phyloP scores from a whole-genome alignment of 768 basidiomycete species.

The Agaricus blazei region DNA sequence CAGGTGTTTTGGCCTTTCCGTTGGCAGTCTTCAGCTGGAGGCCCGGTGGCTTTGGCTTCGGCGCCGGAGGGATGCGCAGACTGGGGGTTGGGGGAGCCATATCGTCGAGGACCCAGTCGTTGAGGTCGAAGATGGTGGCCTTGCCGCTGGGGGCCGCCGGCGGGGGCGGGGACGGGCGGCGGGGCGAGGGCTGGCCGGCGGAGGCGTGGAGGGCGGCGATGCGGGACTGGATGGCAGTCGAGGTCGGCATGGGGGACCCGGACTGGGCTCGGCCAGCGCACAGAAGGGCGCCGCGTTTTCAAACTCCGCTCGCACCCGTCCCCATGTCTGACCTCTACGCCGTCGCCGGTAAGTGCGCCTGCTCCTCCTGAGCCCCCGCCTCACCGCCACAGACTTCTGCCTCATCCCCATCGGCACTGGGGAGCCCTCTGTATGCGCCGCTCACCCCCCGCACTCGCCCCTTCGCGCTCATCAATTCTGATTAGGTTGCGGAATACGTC shows the following conservation, averaged over 20 bases:
- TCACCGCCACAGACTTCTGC: constrained; percentile 63
- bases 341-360: constrained; percentile 52
- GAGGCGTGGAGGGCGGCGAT: constrained; percentile 61
- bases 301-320: constrained; percentile 10
- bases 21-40: neutral
- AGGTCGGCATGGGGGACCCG: constrained; percentile 27
- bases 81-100: constrained; percentile 26
- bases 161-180: constrained; percentile 47
- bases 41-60: constrained; percentile 9
- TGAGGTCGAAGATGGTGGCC: constrained; percentile 64
- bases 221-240: constrained; percentile 48
- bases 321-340: constrained; percentile 57
- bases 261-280: neutral
- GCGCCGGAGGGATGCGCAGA: constrained; percentile 1
- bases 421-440: constrained; percentile 52
- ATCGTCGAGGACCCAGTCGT: constrained; percentile 70
- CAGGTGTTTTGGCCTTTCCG: constrained; percentile 5
- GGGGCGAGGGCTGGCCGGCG: constrained; percentile 3
- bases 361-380: neutral
- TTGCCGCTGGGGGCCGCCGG: constrained; percentile 44
- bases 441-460: neutral
- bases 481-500: constrained; percentile 71
- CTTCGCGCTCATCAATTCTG: constrained; percentile 12
- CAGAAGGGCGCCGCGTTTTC: constrained; percentile 1
- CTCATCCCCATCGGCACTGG: constrained; percentile 81